phyloP scores from a whole-genome alignment of 2,329 filamentous ascomycete genomes.

The Aspergillus quadrilineatus region DNA sequence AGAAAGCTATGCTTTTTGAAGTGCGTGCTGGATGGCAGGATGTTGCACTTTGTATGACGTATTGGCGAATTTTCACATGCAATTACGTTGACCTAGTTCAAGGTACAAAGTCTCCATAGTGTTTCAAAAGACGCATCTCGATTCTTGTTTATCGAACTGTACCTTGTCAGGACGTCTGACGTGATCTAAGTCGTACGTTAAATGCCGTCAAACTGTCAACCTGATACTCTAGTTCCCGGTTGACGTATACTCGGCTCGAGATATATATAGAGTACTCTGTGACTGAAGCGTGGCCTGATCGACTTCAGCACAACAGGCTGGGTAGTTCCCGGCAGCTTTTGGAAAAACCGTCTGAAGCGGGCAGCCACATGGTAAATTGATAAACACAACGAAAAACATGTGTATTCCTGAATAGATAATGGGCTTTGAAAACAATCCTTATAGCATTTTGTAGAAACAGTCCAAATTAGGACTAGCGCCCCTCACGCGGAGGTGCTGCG shows the following conservation, averaged over 20 bases:
- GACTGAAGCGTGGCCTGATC: too few species aligned
- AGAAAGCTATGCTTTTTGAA: not conserved
- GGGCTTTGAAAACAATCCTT: not conserved
- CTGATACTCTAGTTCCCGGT: too few species aligned
- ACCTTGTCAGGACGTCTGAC: not conserved
- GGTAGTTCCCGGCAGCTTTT: too few species aligned
- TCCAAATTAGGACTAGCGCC: slow-evolving; percentile 8
- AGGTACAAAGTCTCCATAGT: not conserved
- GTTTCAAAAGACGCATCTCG: not conserved
- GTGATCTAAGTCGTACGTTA: not conserved
- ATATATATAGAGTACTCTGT: too few species aligned
- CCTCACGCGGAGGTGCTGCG: slow-evolving; percentile 7
- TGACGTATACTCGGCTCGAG: too few species aligned
- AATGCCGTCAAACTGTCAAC: not conserved
- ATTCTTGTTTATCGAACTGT: not conserved
- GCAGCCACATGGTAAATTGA: too few species aligned
- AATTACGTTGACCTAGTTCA: slow-evolving; percentile 1
- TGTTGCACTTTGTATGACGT: slow-evolving; percentile 17
- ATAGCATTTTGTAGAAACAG: not conserved
- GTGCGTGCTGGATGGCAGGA: not conserved
- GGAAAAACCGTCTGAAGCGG: too few species aligned
- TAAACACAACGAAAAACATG: too few species aligned
- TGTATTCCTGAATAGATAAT: too few species aligned
- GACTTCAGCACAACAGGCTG: too few species aligned
- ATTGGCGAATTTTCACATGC: slow-evolving; percentile 12